Percentiles rank a stretch among this genome's conserved stretches.
These are phyloP conservation scores for Apiospora hydei DNA, from an alignment of 2,329 filamentous ascomycete species.

Conservation along the genomic window DNA sequence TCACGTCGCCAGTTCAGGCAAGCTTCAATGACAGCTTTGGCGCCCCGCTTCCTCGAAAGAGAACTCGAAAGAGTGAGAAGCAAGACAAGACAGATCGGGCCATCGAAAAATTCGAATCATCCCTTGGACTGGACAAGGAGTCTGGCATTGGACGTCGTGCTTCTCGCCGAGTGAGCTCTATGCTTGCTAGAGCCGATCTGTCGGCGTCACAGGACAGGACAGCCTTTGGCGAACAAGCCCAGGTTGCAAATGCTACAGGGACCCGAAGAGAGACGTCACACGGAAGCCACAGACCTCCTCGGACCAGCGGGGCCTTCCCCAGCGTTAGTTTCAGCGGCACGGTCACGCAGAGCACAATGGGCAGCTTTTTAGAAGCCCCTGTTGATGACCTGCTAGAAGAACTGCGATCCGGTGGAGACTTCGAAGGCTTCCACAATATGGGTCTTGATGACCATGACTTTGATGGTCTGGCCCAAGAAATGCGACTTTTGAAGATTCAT, in stretches of 20 bases:
- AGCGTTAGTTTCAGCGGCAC: slow-evolving; percentile 45
- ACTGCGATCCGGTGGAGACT: slow-evolving; percentile 65
- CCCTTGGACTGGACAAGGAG: slow-evolving; percentile 73
- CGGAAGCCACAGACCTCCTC: slow-evolving; percentile 68
- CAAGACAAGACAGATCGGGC: slow-evolving; percentile 53
- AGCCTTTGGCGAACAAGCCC: slow-evolving; percentile 75
- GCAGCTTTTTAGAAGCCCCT: slow-evolving; percentile 72
- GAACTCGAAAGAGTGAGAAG: slow-evolving; percentile 59
- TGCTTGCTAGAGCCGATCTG: slow-evolving; percentile 85
- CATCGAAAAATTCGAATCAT: slow-evolving; percentile 69
- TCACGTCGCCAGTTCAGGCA: slow-evolving; percentile 77
- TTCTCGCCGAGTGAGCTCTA: slow-evolving; percentile 85
- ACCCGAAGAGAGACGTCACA: slow-evolving; percentile 77
- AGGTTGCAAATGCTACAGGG: slow-evolving; percentile 48
- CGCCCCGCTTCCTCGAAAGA: slow-evolving; percentile 60
- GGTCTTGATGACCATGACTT: slow-evolving; percentile 75
- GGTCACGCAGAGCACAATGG: slow-evolving; percentile 52
- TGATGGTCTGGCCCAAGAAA: slow-evolving; percentile 74
- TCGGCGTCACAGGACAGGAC: slow-evolving; percentile 84
- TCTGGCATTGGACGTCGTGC: slow-evolving; percentile 62
- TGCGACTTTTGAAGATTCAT: slow-evolving; percentile 75
- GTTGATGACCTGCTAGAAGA: slow-evolving; percentile 76
- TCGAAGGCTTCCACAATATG: slow-evolving; percentile 76
- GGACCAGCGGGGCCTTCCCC: slow-evolving; percentile 62
- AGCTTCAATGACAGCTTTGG: slow-evolving; percentile 81